phyloP scores from a whole-genome alignment of 495 filamentous ascomycete species.

The Penicillium salamii region DNA sequence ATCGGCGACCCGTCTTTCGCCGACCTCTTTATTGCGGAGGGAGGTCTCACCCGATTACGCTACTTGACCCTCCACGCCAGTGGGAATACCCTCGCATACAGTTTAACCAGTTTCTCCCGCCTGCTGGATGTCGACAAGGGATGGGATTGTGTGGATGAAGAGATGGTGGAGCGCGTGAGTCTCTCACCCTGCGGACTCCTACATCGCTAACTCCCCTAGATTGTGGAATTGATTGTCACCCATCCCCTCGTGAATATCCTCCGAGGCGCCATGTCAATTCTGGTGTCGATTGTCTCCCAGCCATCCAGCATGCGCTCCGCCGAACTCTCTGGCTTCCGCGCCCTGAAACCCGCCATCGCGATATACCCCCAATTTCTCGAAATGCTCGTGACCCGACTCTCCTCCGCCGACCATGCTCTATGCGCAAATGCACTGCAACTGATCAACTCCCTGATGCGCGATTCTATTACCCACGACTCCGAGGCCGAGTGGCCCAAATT shows the following conservation, averaged over 20 bases:
- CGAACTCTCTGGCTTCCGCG: conserved; percentile 75
- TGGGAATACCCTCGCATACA: conserved; percentile 95
- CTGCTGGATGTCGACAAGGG: conserved; percentile 95
- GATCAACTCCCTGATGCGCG: conserved; percentile 92
- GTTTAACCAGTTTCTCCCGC: conserved; percentile 79
- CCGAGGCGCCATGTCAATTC: conserved; percentile 91
- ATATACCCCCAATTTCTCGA: conserved; percentile 91
- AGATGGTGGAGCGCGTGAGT: conserved; percentile 65
- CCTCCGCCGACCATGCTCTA: conserved; percentile 91
- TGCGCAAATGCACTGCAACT: conserved; percentile 94
- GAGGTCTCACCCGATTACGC: conserved; percentile 76
- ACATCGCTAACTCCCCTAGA: conserved; percentile 38
- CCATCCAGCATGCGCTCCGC: conserved; percentile 51
- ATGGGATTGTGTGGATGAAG: conserved; percentile 76
- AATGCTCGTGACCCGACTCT: conserved; percentile 83
- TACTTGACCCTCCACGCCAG: conserved; percentile 77
- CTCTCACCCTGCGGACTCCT: not conserved
- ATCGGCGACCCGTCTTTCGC: conserved; percentile 97
- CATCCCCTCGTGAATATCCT: conserved; percentile 98
- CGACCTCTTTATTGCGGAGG: conserved; percentile 89
- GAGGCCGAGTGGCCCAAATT: conserved; percentile 88
- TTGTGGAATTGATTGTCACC: conserved; percentile 90
- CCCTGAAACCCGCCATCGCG: conserved; percentile 87
- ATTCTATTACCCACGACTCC: conserved; percentile 80
- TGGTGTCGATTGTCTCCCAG: conserved; percentile 88